These are phyloP conservation scores for Aplosporella prunicola DNA, from an alignment of 2,329 filamentous ascomycete genomes.

Conservation along the genomic window DNA sequence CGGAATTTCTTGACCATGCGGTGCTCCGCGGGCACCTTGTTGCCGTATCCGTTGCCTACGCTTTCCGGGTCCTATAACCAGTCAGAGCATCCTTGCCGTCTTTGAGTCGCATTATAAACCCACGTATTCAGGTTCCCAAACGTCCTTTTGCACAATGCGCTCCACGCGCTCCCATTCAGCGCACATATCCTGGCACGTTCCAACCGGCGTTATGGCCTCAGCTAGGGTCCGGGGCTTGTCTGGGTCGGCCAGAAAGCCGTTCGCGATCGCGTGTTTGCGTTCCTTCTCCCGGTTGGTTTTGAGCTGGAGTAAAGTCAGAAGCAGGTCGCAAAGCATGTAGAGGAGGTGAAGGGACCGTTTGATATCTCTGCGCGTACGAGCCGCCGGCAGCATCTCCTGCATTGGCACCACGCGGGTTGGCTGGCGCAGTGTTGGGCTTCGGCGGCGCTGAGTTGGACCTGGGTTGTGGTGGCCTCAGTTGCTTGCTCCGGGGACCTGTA, in stretches of 20 bases:
- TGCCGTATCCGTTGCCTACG: slow-evolving; percentile 16
- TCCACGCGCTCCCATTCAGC: slow-evolving; percentile 54
- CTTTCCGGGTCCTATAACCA: slow-evolving; percentile 22
- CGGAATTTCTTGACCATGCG: slow-evolving; percentile 57
- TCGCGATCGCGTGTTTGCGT: slow-evolving; percentile 34
- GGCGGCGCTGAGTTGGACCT: slow-evolving; percentile 1
- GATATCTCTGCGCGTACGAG: slow-evolving; percentile 6
- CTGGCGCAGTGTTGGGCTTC: slow-evolving; percentile 1
- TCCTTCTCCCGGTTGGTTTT: slow-evolving; percentile 13
- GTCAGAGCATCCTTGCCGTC: slow-evolving; percentile 18
- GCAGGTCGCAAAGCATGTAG: background rate
- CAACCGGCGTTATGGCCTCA: slow-evolving; percentile 52
- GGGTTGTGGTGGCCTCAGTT: background rate
- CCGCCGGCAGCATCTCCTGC: too few species aligned
- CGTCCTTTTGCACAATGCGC: slow-evolving; percentile 52
- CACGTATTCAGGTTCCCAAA: slow-evolving; percentile 52
- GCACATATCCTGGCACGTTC: slow-evolving; percentile 55
- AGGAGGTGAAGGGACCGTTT: slow-evolving; percentile 8
- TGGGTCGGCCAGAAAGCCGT: slow-evolving; percentile 49
- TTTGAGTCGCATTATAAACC: slow-evolving; percentile 13
- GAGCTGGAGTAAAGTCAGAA: slow-evolving; percentile 10
- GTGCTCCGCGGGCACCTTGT: slow-evolving; percentile 36
- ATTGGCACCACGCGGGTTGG: background rate
- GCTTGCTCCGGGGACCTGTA: slow-evolving; percentile 3
- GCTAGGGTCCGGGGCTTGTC: slow-evolving; percentile 50